These are phyloP conservation scores for Mycena sanguinolenta DNA, from an alignment of 768 basidiomycete genomes.

Conservation along the genomic window DNA sequence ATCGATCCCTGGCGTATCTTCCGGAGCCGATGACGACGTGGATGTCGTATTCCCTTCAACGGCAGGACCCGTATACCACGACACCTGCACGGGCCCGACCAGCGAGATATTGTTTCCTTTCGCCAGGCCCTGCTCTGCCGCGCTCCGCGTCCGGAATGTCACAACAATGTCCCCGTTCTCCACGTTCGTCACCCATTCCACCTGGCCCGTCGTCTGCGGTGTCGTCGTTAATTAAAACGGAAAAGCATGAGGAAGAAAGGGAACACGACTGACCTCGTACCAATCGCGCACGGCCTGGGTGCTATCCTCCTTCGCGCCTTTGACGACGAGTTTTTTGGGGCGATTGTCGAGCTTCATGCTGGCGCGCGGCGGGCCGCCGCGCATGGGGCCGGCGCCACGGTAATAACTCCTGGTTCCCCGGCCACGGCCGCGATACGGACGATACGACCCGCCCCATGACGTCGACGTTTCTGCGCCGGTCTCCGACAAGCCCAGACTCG, in stretches of 20 bases:
- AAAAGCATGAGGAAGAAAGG: neutral
- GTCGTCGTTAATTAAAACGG: slow-evolving; percentile 22
- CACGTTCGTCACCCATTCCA: slow-evolving; percentile 71
- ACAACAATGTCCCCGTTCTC: slow-evolving; percentile 75
- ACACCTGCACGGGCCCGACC: slow-evolving; percentile 73
- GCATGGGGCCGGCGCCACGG: slow-evolving; percentile 66
- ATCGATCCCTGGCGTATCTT: slow-evolving; percentile 28
- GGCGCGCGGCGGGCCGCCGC: slow-evolving; percentile 75
- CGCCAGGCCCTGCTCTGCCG: slow-evolving; percentile 85
- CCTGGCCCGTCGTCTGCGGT: slow-evolving; percentile 73
- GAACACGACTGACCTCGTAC: slow-evolving; percentile 74
- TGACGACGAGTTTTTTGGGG: slow-evolving; percentile 83
- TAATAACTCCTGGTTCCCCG: slow-evolving; percentile 72
- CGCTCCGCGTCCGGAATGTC: slow-evolving; percentile 76
- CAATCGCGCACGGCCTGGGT: slow-evolving; percentile 80
- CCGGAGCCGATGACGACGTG: slow-evolving; percentile 37
- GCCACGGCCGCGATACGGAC: slow-evolving; percentile 78
- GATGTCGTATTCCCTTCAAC: slow-evolving; percentile 38
- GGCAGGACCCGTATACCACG: slow-evolving; percentile 67
- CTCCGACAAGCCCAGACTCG: slow-evolving; percentile 78
- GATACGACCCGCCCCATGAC: slow-evolving; percentile 59
- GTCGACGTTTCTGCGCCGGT: slow-evolving; percentile 52
- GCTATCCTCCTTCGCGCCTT: slow-evolving; percentile 68
- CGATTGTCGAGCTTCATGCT: slow-evolving; percentile 94
- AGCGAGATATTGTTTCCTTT: slow-evolving; percentile 79